A percentile compares a stretch with the other conserved stretches of the same genome.
Conservation (phyloP, 2,329 filamentous ascomycete genomes). For the Aspergillus ustus region DNA sequence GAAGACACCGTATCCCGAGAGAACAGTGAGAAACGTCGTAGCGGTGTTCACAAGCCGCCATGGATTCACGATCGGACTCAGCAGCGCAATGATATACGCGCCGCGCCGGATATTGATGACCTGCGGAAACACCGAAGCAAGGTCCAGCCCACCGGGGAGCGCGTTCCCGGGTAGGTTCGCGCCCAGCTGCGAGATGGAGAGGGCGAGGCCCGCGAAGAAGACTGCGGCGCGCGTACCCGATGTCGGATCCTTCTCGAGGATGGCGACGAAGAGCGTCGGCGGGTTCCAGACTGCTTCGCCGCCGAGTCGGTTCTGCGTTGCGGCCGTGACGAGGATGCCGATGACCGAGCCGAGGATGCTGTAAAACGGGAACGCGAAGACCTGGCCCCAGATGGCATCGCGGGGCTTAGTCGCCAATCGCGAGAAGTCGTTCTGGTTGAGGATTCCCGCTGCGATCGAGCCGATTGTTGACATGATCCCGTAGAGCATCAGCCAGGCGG, state of each 20-base stretch:
- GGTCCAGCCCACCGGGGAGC: conserved; percentile 42
- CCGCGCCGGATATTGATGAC: conserved; percentile 63
- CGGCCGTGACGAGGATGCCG: conserved; percentile 35
- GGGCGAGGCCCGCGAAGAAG: conserved; percentile 29
- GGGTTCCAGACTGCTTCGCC: conserved; percentile 30
- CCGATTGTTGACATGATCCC: conserved; percentile 38
- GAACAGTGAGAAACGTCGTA: conserved; percentile 27
- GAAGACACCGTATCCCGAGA: conserved; percentile 47
- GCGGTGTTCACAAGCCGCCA: conserved; percentile 32
- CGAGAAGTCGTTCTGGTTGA: conserved; percentile 40
- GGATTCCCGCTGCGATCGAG: conserved; percentile 33
- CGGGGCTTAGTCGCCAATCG: conserved; percentile 29
- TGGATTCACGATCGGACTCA: conserved; percentile 28
- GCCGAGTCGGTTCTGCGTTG: conserved; percentile 33
- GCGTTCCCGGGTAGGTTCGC: conserved; percentile 32
- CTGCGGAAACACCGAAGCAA: conserved; percentile 56
- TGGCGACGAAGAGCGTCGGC: conserved; percentile 27
- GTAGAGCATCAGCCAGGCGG: conserved; percentile 32
- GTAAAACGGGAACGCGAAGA: conserved; percentile 27
- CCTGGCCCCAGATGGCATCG: conserved; percentile 31
- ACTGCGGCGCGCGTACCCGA: conserved; percentile 29
- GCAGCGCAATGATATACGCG: conserved; percentile 52
- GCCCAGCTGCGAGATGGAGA: conserved; percentile 33
- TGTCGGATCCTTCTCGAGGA: conserved; percentile 25
- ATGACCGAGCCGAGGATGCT: conserved; percentile 25